These are phyloP conservation scores for Blastocladiella emersonii DNA, from an alignment of 371 early-diverging fungal genomes.

Conservation along the genomic window DNA sequence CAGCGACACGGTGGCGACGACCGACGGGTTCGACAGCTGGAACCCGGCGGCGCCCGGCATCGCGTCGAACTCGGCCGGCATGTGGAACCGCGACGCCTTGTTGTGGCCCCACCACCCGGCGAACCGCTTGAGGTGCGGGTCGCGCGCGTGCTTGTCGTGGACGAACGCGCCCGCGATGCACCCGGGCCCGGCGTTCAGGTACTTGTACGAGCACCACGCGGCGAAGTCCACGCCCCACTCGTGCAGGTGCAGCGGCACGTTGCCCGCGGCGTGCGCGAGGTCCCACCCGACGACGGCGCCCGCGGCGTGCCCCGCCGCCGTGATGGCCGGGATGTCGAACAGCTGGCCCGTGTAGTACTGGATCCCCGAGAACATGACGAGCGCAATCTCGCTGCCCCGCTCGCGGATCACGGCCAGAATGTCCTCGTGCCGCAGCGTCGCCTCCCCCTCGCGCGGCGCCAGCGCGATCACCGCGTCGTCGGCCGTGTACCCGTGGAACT, in stretches of 20 bases:
- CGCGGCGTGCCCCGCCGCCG: conserved; percentile 62
- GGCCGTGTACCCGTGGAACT: conserved; percentile 66
- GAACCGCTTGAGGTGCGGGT: conserved; percentile 18
- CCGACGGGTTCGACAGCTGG: conserved; percentile 78
- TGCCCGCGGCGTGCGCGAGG: conserved; percentile 92
- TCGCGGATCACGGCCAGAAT: conserved; percentile 57
- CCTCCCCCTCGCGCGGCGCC: conserved; percentile 58
- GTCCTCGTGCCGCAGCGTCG: conserved; percentile 55
- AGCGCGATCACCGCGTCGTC: conserved; percentile 51
- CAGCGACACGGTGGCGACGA: conserved; percentile 53
- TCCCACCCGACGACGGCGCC: conserved; percentile 90
- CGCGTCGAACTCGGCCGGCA: conserved; percentile 60
- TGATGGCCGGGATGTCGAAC: conserved; percentile 77
- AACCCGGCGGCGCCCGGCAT: conserved; percentile 71
- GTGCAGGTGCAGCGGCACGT: conserved; percentile 72
- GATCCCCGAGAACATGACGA: conserved; percentile 81
- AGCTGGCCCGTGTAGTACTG: conserved; percentile 94
- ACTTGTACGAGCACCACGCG: conserved; percentile 97
- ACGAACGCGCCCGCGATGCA: conserved; percentile 82
- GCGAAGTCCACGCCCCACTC: conserved; percentile 97
- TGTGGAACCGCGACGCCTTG: conserved; percentile 58
- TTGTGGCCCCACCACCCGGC: conserved; percentile 95
- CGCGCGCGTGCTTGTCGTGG: conserved; percentile 49
- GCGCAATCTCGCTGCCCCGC: conserved; percentile 60
- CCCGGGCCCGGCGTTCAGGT: conserved; percentile 89